These are phyloP conservation scores for Hymenoscyphus fructigenus DNA, from an alignment of 2,329 filamentous ascomycete genomes.

Conservation along the genomic window DNA sequence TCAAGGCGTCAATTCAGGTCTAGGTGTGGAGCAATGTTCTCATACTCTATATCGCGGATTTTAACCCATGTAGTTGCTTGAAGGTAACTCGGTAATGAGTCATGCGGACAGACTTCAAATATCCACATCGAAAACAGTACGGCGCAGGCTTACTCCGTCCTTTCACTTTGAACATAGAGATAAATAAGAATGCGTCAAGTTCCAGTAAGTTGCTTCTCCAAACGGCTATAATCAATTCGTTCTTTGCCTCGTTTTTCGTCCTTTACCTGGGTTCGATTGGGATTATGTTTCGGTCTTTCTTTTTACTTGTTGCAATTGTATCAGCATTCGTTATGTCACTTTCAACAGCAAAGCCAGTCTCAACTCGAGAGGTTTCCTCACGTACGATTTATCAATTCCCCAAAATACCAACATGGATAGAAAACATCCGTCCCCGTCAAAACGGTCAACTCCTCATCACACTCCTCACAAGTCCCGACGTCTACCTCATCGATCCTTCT, in stretches of 20 bases:
- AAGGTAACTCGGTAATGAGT: background rate
- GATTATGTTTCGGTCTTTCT: background rate
- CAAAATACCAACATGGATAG: conserved; percentile 24
- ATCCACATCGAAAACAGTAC: background rate
- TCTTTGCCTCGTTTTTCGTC: background rate
- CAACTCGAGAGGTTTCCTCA: background rate
- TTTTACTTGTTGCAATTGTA: background rate
- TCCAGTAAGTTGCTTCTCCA: background rate
- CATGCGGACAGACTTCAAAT: background rate
- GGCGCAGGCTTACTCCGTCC: background rate
- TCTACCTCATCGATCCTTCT: conserved; percentile 21
- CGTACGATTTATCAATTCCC: conserved; percentile 21
- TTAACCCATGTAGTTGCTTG: too few relatives aligned
- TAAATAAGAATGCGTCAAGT: background rate
- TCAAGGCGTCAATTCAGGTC: too few relatives aligned
- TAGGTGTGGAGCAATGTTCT: too few relatives aligned
- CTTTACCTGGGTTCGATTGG: background rate
- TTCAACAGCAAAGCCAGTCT: background rate
- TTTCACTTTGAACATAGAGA: background rate
- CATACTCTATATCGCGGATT: too few relatives aligned
- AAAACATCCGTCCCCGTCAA: conserved; percentile 24
- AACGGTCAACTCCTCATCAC: conserved; percentile 21
- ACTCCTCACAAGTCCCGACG: conserved; percentile 13
- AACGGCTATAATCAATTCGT: background rate
- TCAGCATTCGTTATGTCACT: background rate